Base-by-base conservation (phyloP, 768 basidiomycete species). In the Dacryopinax spathularia region DNA sequence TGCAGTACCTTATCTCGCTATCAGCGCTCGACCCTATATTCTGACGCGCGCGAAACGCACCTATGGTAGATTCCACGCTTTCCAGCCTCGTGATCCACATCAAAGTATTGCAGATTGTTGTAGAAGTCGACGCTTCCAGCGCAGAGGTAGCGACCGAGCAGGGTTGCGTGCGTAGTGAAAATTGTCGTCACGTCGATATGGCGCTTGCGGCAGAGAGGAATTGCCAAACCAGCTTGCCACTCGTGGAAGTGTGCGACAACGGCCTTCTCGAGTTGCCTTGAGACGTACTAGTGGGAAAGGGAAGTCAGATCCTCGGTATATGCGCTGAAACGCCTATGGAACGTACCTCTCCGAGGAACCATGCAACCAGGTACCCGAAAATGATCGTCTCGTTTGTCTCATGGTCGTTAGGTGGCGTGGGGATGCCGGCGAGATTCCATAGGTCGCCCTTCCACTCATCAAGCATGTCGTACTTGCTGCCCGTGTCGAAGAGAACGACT, bases 391-490 rank as follows among this genome's bases (percentile, higher is more conserved):
- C 95, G 79, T 99, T 99, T 25, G 96, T 99, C 75, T 99, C 95
- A 71, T 89, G 87, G 74, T 99, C 95, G 69, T 90, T 90, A 1
- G 93, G 91, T 18, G 96, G 96, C 44, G 89, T 89, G 5, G 96
- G 96, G 65, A 99, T 99, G 56, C 95, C 96, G 10, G 96, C 95
- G 60, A 99, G 76, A 74, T 93, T 96, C 96, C 96, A 99, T 22
- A 99, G 82, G 71, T 99, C 96, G 56, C 87, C 85, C 75, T 99
- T 99, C 96, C 96, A 99, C 73, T 99, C 96, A 75, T 99, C 95
- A 65, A 98, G 81, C 2, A 88, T 83, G 66, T 85, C 81, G 73
- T 87, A 91, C 74, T 84, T 84, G 70, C 87, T 89, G 62, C 90
- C 87, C 6, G 91, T 94, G 77, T 99, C 96, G 72, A 99, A 98